A percentile compares a stretch with the other conserved stretches of the same genome.
These are phyloP conservation scores for Camelina laxa DNA, from an alignment of 345 rosid species.

Conservation along the genomic window DNA sequence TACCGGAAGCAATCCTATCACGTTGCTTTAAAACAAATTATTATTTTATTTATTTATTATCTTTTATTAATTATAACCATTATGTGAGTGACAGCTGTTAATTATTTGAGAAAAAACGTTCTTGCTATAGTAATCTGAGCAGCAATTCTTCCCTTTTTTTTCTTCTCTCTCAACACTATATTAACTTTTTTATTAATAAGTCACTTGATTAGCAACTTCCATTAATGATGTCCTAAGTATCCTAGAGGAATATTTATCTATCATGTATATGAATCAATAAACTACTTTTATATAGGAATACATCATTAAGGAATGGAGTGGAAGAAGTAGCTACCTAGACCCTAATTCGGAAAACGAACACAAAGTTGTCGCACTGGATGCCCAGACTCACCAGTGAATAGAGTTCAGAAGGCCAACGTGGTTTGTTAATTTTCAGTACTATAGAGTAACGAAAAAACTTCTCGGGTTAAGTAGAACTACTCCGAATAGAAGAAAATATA, in stretches of 20 bases:
- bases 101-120: too few relatives aligned
- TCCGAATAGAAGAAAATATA: neutral
- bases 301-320: slow-evolving; percentile 3
- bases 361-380: slow-evolving; percentile 46
- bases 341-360: slow-evolving; percentile 8
- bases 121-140: too few relatives aligned
- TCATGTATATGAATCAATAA: slow-evolving; percentile 2
- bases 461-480: slow-evolving; percentile 18
- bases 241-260: neutral
- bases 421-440: slow-evolving; percentile 26
- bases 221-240: too few relatives aligned
- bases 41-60: too few relatives aligned
- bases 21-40: too few relatives aligned
- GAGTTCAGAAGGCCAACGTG: neutral
- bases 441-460: slow-evolving; percentile 20
- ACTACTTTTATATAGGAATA: slow-evolving; percentile 23
- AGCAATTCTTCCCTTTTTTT: too few relatives aligned
- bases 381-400: slow-evolving; percentile 24
- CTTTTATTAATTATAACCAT: too few relatives aligned
- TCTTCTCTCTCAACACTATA: too few relatives aligned
- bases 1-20: too few relatives aligned
- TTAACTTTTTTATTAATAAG: too few relatives aligned
- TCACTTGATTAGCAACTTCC: too few relatives aligned
- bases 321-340: slow-evolving; percentile 20
- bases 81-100: too few relatives aligned